Evolutionary conservation across 345 rosid genomes (phyloP).

Genomic region (Acer yangbiense): DNA sequence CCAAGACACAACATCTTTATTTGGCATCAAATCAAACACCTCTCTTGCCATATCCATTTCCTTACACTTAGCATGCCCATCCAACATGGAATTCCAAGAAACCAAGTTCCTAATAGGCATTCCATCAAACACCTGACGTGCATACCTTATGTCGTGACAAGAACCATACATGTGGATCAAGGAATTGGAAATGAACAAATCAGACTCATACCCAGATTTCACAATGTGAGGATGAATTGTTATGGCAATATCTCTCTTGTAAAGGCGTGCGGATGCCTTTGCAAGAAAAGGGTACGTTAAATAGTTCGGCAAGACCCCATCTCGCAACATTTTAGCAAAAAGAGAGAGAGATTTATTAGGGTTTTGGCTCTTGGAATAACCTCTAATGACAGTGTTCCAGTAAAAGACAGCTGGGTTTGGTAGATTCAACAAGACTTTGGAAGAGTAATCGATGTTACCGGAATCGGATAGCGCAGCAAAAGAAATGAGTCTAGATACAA

Average conservation of each 20-base stretch:
- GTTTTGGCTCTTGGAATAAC: constrained; percentile 52
- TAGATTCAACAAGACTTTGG: constrained; percentile 40
- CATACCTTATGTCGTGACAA: constrained; percentile 44
- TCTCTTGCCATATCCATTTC: constrained; percentile 50
- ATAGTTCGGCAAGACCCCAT: constrained; percentile 55
- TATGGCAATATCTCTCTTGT: constrained; percentile 41
- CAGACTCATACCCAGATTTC: constrained; percentile 57
- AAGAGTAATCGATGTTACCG: constrained; percentile 52
- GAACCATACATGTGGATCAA: constrained; percentile 69
- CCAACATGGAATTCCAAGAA: constrained; percentile 82
- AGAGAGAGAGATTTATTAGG: constrained; percentile 54
- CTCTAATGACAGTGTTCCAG: constrained; percentile 71
- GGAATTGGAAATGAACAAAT: constrained; percentile 62
- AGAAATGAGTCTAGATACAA: constrained; percentile 50
- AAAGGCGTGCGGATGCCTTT: constrained; percentile 65
- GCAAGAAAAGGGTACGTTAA: constrained; percentile 76
- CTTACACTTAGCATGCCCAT: constrained; percentile 74
- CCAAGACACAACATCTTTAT: constrained; percentile 82
- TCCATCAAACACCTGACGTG: constrained; percentile 71
- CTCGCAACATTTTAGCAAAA: constrained; percentile 56
- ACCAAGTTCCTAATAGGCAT: constrained; percentile 59
- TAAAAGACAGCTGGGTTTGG: constrained; percentile 43
- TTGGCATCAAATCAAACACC: constrained; percentile 63
- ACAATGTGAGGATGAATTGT: constrained; percentile 45
- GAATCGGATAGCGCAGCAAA: constrained; percentile 52